A percentile compares a stretch with the other conserved stretches of the same genome.
Evolutionary conservation across 495 filamentous ascomycete genomes (phyloP).

Genomic region (Polyplosphaeria fusca): DNA sequence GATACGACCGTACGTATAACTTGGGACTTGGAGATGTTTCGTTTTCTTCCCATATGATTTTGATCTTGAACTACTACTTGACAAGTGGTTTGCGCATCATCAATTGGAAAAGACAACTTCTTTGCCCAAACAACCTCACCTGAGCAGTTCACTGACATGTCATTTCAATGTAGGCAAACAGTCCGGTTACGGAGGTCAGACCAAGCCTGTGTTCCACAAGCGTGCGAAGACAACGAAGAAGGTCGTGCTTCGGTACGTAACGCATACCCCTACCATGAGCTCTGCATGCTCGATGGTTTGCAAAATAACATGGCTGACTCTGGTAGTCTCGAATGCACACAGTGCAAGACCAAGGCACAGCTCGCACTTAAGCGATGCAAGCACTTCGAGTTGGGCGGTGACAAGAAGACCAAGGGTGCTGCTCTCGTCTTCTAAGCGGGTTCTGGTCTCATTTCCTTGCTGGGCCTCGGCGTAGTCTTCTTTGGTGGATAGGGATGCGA

Average conservation of each 20-base stretch:
- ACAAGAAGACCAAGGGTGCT: slow-evolving; percentile 99
- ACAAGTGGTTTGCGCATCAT: too few relatives aligned
- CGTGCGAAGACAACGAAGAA: slow-evolving; percentile 99
- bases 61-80: too few relatives aligned
- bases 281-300: too few relatives aligned
- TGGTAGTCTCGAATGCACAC: too few relatives aligned
- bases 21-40: too few relatives aligned
- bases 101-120: too few relatives aligned
- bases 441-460: too few relatives aligned
- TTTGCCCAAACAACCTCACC: too few relatives aligned
- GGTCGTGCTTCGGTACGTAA: slow-evolving; percentile 92
- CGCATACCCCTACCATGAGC: too few relatives aligned
- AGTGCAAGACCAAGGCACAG: slow-evolving; percentile 76
- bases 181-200: slow-evolving; percentile 99
- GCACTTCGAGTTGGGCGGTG: slow-evolving; percentile 99
- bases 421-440: slow-evolving; percentile 87
- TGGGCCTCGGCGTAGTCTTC: slow-evolving; percentile 30
- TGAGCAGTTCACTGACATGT: too few relatives aligned
- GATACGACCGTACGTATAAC: slow-evolving; percentile 99
- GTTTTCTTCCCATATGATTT: too few relatives aligned
- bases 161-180: too few relatives aligned
- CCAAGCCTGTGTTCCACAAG: slow-evolving; percentile 98
- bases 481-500: slow-evolving; percentile 10
- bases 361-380: slow-evolving; percentile 98
- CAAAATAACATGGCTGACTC: neutral